Evolutionary conservation across 129 eudicot genomes (phyloP), one percentile per base, ranked within the genome.

Genomic region (Flaveria trinervia): DNA sequence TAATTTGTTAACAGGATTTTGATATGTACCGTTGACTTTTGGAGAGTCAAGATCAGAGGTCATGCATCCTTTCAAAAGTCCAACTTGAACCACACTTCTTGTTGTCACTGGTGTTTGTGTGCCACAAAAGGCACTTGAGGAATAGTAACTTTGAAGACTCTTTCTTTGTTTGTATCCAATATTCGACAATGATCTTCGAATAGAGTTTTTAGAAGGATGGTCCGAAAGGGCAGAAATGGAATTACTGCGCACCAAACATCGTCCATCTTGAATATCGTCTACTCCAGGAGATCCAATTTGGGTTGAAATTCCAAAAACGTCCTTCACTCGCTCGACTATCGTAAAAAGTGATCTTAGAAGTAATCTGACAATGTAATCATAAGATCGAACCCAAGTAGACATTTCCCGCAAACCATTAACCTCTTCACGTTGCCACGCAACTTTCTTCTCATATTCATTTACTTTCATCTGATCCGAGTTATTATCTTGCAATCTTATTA

Each of bases 351-450:
- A 89, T 88, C 95, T 79, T 14, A 87, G 75, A 44, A 95, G 80
- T 65, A 95, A 81, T 1, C 93, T 79, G 4, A 95, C 90, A 23
- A 67, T 77, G 57, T 89, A 95, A 62, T 95, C 95, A 73, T 87
- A 86, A 2, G 89, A 73, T 51, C 87, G 77, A 59, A 85, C 84
- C 97, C 97, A 95, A 15, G 92, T 89, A 50, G 97, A 95, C 90
- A 89, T 87, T 75, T 91, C 97, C 18, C 87, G 88, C 54, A 91
- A 79, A 80, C 85, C 85, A 48, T 71, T 80, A 56, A 95, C 99
- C 71, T 95, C 99, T 79, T 84, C 94, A 16, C 96, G 88, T 71
- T 95, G 99, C 96, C 97, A 89, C 73, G 76, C 44, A 15, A 95
- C 99, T 77, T 89, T 95, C 71, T 89, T 89, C 75, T 88, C 89